Conservation (phyloP, 148 eudicot genomes). For the Spergularia bocconei region DNA sequence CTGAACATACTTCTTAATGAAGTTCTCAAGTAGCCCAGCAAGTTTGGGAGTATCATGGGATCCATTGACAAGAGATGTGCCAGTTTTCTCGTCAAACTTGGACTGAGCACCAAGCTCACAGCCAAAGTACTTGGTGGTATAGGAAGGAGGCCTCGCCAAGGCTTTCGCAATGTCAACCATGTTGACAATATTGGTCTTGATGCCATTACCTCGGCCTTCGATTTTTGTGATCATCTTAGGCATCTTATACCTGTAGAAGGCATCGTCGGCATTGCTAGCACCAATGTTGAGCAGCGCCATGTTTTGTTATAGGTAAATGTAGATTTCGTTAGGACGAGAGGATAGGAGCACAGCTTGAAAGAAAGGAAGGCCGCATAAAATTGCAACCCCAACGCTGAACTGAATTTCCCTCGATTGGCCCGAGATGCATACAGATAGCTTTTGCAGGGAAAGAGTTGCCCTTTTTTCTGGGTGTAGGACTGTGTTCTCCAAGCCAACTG, state of each 20-base stretch:
- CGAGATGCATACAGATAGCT: conserved; percentile 61
- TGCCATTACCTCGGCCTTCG: conserved; percentile 87
- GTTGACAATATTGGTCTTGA: conserved; percentile 76
- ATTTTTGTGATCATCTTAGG: conserved; percentile 80
- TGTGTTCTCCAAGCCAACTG: conserved; percentile 72
- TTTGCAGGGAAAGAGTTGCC: conserved; percentile 26
- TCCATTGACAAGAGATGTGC: conserved; percentile 72
- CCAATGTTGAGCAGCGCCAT: conserved; percentile 88
- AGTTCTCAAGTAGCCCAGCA: conserved; percentile 74
- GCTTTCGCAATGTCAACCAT: conserved; percentile 87
- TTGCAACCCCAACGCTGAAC: conserved; percentile 39
- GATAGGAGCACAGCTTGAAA: conserved; percentile 11
- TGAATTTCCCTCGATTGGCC: conserved; percentile 34
- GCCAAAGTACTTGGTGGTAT: conserved; percentile 76
- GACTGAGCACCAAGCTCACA: conserved; percentile 88
- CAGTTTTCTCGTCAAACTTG: conserved; percentile 73
- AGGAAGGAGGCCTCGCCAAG: conserved; percentile 65
- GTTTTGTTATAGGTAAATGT: conserved; percentile 20
- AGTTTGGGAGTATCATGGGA: conserved; percentile 71
- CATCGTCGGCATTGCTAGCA: conserved; percentile 74
- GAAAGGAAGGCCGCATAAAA: conserved; percentile 39
- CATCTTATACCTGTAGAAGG: conserved; percentile 93
- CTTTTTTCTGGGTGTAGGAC: conserved; percentile 57
- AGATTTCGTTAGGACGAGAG: conserved; percentile 26
- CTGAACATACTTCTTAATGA: conserved; percentile 82